These are phyloP conservation scores for Amaranthus palmeri DNA, from an alignment of 148 eudicot genomes.

Conservation along the genomic window DNA sequence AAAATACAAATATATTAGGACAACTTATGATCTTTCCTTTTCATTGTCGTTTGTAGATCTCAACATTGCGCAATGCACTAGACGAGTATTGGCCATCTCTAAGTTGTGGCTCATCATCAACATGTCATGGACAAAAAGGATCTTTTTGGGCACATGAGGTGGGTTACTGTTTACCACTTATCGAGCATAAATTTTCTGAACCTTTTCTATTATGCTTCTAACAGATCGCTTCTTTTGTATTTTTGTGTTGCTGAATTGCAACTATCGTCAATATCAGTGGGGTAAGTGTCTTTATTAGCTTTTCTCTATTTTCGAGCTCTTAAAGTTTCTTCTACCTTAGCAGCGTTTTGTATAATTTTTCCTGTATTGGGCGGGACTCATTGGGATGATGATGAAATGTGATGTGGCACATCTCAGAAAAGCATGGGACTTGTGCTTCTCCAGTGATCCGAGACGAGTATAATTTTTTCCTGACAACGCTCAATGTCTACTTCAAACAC, in stretches of 20 bases:
- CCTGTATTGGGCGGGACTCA: not conserved
- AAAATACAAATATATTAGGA: not conserved
- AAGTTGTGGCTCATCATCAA: slow-evolving; percentile 62
- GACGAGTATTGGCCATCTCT: slow-evolving; percentile 87
- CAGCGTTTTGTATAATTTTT: not conserved
- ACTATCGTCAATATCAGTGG: slow-evolving; percentile 52
- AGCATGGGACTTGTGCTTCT: slow-evolving; percentile 86
- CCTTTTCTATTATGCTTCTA: slow-evolving; percentile 29
- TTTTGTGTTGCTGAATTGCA: slow-evolving; percentile 38
- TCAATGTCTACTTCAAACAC: slow-evolving; percentile 76
- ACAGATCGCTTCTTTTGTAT: slow-evolving; percentile 24
- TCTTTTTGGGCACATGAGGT: slow-evolving; percentile 97
- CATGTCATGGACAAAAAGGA: slow-evolving; percentile 75
- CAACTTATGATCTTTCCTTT: not conserved
- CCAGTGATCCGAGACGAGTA: slow-evolving; percentile 62
- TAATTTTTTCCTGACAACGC: slow-evolving; percentile 57
- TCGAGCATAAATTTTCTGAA: slow-evolving; percentile 9
- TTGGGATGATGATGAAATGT: not conserved
- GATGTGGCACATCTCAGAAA: slow-evolving; percentile 46
- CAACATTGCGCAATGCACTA: slow-evolving; percentile 49
- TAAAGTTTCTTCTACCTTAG: not conserved
- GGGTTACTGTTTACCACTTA: not conserved
- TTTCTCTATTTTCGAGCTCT: not conserved
- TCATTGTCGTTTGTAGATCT: slow-evolving; percentile 43
- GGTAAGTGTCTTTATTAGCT: slow-evolving; percentile 58